phyloP scores from a whole-genome alignment of 1,284 basidiomycete species.

The Moesziomyces globuligerus region DNA sequence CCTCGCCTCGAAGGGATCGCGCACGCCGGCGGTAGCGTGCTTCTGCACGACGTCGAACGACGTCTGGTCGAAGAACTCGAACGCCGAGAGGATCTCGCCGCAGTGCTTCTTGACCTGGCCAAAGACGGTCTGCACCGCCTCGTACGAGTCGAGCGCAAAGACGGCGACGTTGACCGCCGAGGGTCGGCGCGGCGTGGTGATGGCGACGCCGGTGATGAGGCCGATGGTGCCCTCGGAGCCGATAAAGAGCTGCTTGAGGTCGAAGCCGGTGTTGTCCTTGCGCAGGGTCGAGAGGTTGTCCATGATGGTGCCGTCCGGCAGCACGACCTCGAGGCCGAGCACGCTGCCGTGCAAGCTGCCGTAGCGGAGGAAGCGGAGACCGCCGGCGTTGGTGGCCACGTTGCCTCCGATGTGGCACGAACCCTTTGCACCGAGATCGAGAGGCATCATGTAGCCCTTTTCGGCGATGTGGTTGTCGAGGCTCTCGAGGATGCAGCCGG shows the following conservation, averaged over 20 bases:
- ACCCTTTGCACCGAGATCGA: conserved; percentile 97
- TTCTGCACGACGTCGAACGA: conserved; percentile 81
- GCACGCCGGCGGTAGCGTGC: conserved; percentile 72
- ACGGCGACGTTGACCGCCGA: conserved; percentile 71
- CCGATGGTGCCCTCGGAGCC: conserved; percentile 96
- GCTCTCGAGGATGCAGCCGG: conserved; percentile 92
- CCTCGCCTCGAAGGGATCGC: conserved; percentile 61
- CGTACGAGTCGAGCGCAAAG: conserved; percentile 72
- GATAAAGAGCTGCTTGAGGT: conserved; percentile 98
- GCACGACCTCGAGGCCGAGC: conserved; percentile 94
- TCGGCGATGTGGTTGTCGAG: conserved; percentile 87
- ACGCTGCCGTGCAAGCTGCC: conserved; percentile 95
- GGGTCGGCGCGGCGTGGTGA: conserved; percentile 90
- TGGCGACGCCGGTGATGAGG: conserved; percentile 92
- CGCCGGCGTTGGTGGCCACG: conserved; percentile 96
- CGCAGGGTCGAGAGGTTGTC: conserved; percentile 72
- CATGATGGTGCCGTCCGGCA: conserved; percentile 88
- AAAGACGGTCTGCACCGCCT: conserved; percentile 72
- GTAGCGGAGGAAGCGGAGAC: conserved; percentile 90
- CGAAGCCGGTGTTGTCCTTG: conserved; percentile 99
- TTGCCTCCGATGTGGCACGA: conserved; percentile 99
- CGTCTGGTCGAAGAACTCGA: conserved; percentile 93
- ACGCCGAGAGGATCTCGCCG: conserved; percentile 95
- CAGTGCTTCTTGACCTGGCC: conserved; percentile 75
- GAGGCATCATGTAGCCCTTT: conserved; percentile 93